These are phyloP conservation scores for Ascochyta koolunga DNA, from an alignment of 2,329 filamentous ascomycete genomes.

Conservation along the genomic window DNA sequence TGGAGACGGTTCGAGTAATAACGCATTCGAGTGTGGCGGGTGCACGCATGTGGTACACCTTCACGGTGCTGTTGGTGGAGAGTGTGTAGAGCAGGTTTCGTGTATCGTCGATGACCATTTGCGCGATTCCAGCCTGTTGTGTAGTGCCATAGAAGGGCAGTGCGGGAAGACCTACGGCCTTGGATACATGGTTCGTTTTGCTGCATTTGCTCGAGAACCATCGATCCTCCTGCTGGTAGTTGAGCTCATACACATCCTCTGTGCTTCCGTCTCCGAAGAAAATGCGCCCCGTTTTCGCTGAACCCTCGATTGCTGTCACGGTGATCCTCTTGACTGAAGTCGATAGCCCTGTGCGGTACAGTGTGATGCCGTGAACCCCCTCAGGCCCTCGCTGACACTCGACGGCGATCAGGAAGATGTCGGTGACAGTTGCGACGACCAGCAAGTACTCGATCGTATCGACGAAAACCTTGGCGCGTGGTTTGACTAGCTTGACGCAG, in stretches of 20 bases:
- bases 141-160: conserved; percentile 35
- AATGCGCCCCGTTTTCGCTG: conserved; percentile 79
- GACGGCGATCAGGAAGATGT: conserved; percentile 87
- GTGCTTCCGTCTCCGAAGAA: conserved; percentile 85
- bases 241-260: conserved; percentile 90
- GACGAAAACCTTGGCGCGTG: conserved; percentile 86
- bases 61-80: conserved; percentile 84
- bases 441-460: conserved; percentile 84
- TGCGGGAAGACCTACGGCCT: conserved; percentile 68
- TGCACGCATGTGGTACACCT: conserved; percentile 84
- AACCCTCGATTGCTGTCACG: conserved; percentile 79
- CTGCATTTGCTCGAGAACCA: conserved; percentile 92
- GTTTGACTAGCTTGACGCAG: conserved; percentile 84
- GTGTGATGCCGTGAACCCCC: conserved; percentile 73
- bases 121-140: conserved; percentile 67
- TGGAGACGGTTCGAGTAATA: conserved; percentile 60
- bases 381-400: conserved; percentile 67
- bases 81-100: conserved; percentile 89
- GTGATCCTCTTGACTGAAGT: conserved; percentile 77
- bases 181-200: conserved; percentile 84
- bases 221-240: conserved; percentile 94
- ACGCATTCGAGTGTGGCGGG: conserved; percentile 59
- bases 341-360: conserved; percentile 90
- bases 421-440: conserved; percentile 83
- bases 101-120: conserved; percentile 88